These are phyloP conservation scores for Pisolithus marmoratus DNA, from an alignment of 768 basidiomycete genomes.

Conservation along the genomic window DNA sequence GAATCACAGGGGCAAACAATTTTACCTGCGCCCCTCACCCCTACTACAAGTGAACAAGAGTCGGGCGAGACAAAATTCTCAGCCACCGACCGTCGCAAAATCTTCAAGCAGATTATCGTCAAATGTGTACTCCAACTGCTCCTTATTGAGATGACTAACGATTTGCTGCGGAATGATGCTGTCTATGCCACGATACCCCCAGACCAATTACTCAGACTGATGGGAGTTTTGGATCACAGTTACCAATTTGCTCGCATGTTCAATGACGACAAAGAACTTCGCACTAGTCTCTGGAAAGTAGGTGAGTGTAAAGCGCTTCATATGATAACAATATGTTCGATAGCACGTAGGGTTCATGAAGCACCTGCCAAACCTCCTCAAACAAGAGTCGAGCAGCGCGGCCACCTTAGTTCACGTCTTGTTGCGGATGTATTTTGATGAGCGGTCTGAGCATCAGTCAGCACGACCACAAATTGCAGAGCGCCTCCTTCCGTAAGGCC, in stretches of 20 bases:
- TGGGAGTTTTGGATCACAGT: conserved; percentile 94
- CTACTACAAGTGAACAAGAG: conserved; percentile 48
- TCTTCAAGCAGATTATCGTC: conserved; percentile 98
- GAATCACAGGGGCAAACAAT: conserved; percentile 65
- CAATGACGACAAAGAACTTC: conserved; percentile 96
- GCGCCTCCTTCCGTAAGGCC: conserved; percentile 60
- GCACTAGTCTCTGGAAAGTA: conserved; percentile 99
- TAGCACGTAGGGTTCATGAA: conserved; percentile 88
- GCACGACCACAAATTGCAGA: conserved; percentile 76
- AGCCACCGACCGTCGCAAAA: conserved; percentile 65
- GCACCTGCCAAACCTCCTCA: conserved; percentile 93
- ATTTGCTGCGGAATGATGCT: conserved; percentile 85
- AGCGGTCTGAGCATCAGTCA: conserved; percentile 80
- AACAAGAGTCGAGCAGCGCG: conserved; percentile 97
- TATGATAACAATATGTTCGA: conserved; percentile 4
- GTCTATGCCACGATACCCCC: conserved; percentile 94
- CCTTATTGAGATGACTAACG: conserved; percentile 95
- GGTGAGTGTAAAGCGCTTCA: conserved; percentile 50
- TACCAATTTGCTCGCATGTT: conserved; percentile 97
- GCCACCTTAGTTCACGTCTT: conserved; percentile 90
- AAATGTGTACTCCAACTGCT: conserved; percentile 98
- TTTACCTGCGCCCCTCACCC: conserved; percentile 84
- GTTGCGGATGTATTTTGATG: conserved; percentile 90
- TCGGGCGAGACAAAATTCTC: conserved; percentile 47
- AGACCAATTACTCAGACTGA: conserved; percentile 85